phyloP scores from a whole-genome alignment of 257 asterid species.

The Solanum chilense region DNA sequence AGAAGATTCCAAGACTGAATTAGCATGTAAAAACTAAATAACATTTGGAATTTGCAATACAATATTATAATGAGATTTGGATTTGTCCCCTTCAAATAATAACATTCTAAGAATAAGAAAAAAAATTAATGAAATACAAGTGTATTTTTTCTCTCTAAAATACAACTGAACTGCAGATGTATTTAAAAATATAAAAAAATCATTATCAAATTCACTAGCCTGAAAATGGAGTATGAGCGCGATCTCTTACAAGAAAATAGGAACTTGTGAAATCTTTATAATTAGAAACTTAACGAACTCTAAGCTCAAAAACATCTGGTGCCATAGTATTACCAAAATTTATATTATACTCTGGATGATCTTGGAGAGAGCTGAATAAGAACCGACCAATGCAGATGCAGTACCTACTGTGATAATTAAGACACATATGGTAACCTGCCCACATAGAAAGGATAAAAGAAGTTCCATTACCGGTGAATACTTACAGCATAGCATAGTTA shows the following conservation, averaged over 20 bases:
- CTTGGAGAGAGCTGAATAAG: conserved; percentile 16
- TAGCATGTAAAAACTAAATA: neutral
- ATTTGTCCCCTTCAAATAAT: neutral
- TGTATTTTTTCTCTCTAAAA: neutral
- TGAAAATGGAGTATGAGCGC: neutral
- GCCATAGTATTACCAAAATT: neutral
- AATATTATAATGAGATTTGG: neutral
- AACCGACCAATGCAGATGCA: conserved; percentile 12
- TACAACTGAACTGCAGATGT: neutral
- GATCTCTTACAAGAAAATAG: neutral
- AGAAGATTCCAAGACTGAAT: neutral
- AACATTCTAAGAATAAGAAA: neutral
- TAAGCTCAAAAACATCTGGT: neutral
- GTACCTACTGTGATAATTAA: conserved; percentile 12
- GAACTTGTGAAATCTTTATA: neutral
- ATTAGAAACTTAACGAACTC: neutral
- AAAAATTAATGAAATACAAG: neutral
- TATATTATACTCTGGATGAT: conserved; percentile 6
- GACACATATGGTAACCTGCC: conserved; percentile 12
- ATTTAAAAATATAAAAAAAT: neutral
- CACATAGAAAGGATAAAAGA: neutral
- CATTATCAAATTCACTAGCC: neutral
- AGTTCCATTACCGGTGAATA: neutral
- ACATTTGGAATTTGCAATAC: neutral
- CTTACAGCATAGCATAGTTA: neutral